These are phyloP conservation scores for Fomitopsis serialis DNA, from an alignment of 768 basidiomycete species.

Conservation along the genomic window DNA sequence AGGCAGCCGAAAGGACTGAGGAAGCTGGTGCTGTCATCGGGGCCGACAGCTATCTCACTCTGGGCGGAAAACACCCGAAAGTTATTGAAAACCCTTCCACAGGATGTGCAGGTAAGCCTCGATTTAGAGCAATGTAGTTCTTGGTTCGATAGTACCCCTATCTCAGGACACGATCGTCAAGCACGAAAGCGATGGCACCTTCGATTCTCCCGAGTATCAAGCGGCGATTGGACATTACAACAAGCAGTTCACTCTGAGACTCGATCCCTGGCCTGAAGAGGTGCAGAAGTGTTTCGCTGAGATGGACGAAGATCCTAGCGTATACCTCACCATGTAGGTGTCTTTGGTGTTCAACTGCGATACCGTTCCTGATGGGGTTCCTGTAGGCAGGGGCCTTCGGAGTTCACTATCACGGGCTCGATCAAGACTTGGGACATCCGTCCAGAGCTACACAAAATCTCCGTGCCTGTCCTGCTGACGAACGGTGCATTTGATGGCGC, in stretches of 20 bases:
- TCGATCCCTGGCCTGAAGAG: constrained; percentile 40
- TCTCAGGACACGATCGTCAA: constrained; percentile 32
- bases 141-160: not conserved
- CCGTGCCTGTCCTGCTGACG: constrained; percentile 28
- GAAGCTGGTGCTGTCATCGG: constrained; percentile 38
- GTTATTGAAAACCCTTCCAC: constrained; percentile 23
- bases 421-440: constrained; percentile 43
- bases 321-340: constrained; percentile 41
- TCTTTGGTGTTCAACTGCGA: not conserved
- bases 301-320: constrained; percentile 41
- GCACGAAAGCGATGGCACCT: constrained; percentile 41
- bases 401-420: constrained; percentile 35
- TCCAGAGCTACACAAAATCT: constrained; percentile 36
- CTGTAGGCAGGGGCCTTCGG: constrained; percentile 24
- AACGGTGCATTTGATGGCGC: constrained; percentile 38
- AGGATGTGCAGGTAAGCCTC: constrained; percentile 23
- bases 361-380: not conserved
- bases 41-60: constrained; percentile 39
- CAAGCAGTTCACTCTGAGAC: constrained; percentile 35
- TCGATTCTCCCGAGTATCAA: constrained; percentile 38
- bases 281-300: constrained; percentile 27
- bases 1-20: constrained; percentile 34
- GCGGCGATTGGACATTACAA: constrained; percentile 38
- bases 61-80: constrained; percentile 24
- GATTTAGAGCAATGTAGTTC: not conserved